These are phyloP conservation scores for Coemansia reversa DNA, from an alignment of 192 early-diverging fungal genomes.

Conservation along the genomic window DNA sequence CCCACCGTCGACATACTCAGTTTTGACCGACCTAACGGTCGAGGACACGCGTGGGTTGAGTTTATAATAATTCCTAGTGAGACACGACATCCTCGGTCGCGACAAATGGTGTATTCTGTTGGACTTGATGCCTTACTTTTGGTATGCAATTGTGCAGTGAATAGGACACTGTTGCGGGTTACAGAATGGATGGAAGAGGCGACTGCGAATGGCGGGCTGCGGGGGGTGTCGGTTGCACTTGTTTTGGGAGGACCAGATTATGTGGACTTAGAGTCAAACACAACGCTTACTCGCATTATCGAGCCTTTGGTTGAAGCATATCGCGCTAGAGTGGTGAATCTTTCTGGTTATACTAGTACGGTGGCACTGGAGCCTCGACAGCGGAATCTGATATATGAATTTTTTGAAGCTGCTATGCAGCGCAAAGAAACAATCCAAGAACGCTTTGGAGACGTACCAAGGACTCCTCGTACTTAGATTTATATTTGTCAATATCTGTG, in stretches of 20 bases:
- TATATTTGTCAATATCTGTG: not conserved
- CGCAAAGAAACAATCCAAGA: not conserved
- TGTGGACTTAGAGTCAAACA: slow-evolving; percentile 26
- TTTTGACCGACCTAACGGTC: slow-evolving; percentile 15
- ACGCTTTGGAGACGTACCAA: not conserved
- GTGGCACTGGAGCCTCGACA: slow-evolving; percentile 13
- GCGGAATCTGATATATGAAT: slow-evolving; percentile 4
- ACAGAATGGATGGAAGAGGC: slow-evolving; percentile 52
- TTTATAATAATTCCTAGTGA: slow-evolving; percentile 44
- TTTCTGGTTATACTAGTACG: slow-evolving; percentile 30
- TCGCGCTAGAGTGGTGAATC: slow-evolving; percentile 23
- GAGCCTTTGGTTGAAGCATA: slow-evolving; percentile 30
- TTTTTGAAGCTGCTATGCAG: slow-evolving; percentile 17
- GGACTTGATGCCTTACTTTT: slow-evolving; percentile 41
- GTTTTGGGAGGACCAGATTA: slow-evolving; percentile 33
- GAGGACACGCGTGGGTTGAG: slow-evolving; percentile 31
- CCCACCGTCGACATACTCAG: slow-evolving; percentile 29
- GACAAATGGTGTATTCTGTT: slow-evolving; percentile 46
- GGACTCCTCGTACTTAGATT: not conserved
- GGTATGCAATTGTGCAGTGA: slow-evolving; percentile 37
- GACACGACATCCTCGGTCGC: slow-evolving; percentile 38
- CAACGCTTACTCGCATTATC: slow-evolving; percentile 14
- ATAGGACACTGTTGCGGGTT: slow-evolving; percentile 32
- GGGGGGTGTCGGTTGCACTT: slow-evolving; percentile 28
- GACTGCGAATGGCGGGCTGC: not conserved